These are phyloP conservation scores for Climacium dendroides DNA, from an alignment of 225 moss, liverwort and hornwort species.

Conservation along the genomic window DNA sequence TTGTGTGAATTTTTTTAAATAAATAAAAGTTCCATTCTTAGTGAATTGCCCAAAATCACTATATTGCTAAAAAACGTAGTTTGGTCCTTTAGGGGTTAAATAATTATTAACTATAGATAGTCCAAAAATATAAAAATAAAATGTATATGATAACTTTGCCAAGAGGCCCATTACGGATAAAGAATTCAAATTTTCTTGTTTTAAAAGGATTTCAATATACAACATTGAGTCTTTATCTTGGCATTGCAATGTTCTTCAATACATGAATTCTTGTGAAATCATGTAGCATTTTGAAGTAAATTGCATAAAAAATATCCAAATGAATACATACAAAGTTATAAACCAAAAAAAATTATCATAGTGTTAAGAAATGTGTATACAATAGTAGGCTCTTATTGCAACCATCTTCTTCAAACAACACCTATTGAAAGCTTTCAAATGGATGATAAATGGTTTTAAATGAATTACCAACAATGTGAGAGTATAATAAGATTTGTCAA, in stretches of 20 bases:
- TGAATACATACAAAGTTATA: neutral
- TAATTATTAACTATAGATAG: neutral
- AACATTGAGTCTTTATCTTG: neutral
- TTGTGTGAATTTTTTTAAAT: too few relatives aligned
- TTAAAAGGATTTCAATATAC: neutral
- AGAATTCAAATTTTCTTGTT: neutral
- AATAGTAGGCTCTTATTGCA: too few relatives aligned
- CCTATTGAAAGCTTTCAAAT: too few relatives aligned
- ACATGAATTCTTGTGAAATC: too few relatives aligned
- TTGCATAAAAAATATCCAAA: neutral
- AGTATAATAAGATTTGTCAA: too few relatives aligned
- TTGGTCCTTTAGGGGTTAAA: too few relatives aligned
- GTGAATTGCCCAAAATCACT: too few relatives aligned
- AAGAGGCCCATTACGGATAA: neutral
- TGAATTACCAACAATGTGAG: too few relatives aligned
- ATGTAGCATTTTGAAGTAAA: neutral
- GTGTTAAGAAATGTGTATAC: neutral
- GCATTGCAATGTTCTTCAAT: neutral
- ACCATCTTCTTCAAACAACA: too few relatives aligned
- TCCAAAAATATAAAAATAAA: neutral
- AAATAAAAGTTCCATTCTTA: too few relatives aligned
- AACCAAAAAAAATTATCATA: neutral
- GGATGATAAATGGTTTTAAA: too few relatives aligned
- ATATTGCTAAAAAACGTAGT: too few relatives aligned
- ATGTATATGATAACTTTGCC: neutral